These are phyloP conservation scores for Closterium sp. DNA, from an alignment of 139 green algal species.

Conservation along the genomic window DNA sequence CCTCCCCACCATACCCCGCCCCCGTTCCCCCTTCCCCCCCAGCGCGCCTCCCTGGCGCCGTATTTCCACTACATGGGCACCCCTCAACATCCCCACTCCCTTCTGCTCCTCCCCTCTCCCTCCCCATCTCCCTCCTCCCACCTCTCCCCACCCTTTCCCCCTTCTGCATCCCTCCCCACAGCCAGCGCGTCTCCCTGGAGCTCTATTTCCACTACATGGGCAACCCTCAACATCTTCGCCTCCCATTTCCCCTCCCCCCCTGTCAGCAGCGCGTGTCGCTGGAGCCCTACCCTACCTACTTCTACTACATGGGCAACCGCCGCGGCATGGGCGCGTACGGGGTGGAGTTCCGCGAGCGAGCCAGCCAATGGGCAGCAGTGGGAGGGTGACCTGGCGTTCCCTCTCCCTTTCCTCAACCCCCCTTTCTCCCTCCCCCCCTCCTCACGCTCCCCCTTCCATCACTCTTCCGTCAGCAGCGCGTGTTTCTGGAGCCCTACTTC, in stretches of 20 bases:
- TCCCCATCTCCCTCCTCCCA: not conserved
- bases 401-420: too few relatives aligned
- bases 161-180: not conserved
- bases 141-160: not conserved
- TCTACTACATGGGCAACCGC: not conserved
- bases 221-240: too few relatives aligned
- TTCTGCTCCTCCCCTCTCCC: too few relatives aligned
- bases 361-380: not conserved
- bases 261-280: not conserved
- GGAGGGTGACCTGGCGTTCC: too few relatives aligned
- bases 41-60: too few relatives aligned
- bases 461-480: not conserved
- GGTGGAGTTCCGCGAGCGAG: not conserved
- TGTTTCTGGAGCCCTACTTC: slow-evolving; percentile 2
- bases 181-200: not conserved
- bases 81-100: too few relatives aligned
- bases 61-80: too few relatives aligned
- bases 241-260: too few relatives aligned
- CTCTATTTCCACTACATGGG: not conserved
- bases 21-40: too few relatives aligned
- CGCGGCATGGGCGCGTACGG: not conserved
- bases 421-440: too few relatives aligned
- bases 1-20: too few relatives aligned
- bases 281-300: not conserved
- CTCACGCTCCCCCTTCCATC: too few relatives aligned